Percentiles rank a stretch among this genome's conserved stretches.
Evolutionary conservation across 78 protist species (phyloP).

Genomic region (Bodo saltans): DNA sequence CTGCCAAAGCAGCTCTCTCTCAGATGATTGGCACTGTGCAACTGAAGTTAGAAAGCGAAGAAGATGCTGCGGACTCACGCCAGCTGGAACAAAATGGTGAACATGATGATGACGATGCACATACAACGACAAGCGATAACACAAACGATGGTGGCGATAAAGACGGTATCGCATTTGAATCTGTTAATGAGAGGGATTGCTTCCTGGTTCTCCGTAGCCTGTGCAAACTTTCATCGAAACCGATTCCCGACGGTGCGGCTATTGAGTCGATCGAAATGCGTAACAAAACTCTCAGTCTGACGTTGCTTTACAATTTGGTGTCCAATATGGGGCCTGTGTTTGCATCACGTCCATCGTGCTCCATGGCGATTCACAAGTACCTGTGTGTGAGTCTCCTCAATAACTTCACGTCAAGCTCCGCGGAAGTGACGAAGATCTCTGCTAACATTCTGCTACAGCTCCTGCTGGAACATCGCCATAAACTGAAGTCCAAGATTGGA

Average conservation of each 20-base stretch:
- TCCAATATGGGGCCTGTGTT: slow-evolving; percentile 43
- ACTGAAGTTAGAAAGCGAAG: slow-evolving; percentile 35
- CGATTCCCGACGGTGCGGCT: slow-evolving; percentile 22
- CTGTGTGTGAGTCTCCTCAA: slow-evolving; percentile 61
- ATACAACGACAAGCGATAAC: neutral
- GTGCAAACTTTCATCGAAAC: slow-evolving; percentile 59
- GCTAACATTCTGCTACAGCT: slow-evolving; percentile 44
- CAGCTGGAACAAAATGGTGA: neutral
- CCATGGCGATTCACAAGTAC: slow-evolving; percentile 59
- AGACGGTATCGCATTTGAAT: neutral
- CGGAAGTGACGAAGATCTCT: slow-evolving; percentile 51
- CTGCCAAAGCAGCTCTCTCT: slow-evolving; percentile 53
- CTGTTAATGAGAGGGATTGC: slow-evolving; percentile 37
- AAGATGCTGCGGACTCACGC: neutral
- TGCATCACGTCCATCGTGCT: slow-evolving; percentile 50
- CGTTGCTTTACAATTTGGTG: slow-evolving; percentile 44
- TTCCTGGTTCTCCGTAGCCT: slow-evolving; percentile 56
- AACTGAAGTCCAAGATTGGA: slow-evolving; percentile 68
- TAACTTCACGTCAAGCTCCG: slow-evolving; percentile 55
- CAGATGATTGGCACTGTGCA: slow-evolving; percentile 57
- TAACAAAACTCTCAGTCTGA: slow-evolving; percentile 51
- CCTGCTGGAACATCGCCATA: slow-evolving; percentile 51
- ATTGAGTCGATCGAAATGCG: slow-evolving; percentile 37
- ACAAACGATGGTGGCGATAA: neutral
- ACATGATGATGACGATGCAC: neutral